Evolutionary conservation across 139 green algal species (phyloP).

Genomic region (Chlorella sp.): DNA sequence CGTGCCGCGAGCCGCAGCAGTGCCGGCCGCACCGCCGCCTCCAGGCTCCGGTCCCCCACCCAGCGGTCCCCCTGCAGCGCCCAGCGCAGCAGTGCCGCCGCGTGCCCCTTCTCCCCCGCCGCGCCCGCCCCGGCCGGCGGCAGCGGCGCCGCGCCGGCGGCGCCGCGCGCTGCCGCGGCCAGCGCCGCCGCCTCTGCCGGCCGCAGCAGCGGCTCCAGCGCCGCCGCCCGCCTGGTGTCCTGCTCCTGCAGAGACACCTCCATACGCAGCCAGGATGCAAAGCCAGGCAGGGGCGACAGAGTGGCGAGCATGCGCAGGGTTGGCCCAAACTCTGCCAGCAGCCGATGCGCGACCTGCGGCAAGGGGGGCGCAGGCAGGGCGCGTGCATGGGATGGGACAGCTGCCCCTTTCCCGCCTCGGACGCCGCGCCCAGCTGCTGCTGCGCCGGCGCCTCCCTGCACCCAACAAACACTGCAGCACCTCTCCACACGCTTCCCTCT

Average conservation of each 20-base stretch:
- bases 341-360: slow-evolving; percentile 33
- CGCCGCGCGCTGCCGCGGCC: not conserved
- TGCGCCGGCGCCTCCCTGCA: not conserved
- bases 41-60: slow-evolving; percentile 14
- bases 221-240: not conserved
- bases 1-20: slow-evolving; percentile 58
- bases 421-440: no score
- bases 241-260: slow-evolving; percentile 3
- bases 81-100: slow-evolving; percentile 9
- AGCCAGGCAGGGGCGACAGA: slow-evolving; percentile 80
- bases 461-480: not conserved
- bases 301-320: slow-evolving; percentile 62
- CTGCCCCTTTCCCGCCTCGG: no score
- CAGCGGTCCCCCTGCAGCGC: slow-evolving; percentile 15
- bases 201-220: slow-evolving; percentile 16
- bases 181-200: not conserved
- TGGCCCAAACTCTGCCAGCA: slow-evolving; percentile 58
- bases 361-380: not conserved
- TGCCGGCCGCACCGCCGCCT: slow-evolving; percentile 19
- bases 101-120: not conserved
- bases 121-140: not conserved
- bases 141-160: not conserved
- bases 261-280: slow-evolving; percentile 60
- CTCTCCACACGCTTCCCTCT: not conserved
- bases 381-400: not conserved